Evolutionary conservation across 2,329 filamentous ascomycete species (phyloP).

Genomic region (Penicillium sclerotigenum): DNA sequence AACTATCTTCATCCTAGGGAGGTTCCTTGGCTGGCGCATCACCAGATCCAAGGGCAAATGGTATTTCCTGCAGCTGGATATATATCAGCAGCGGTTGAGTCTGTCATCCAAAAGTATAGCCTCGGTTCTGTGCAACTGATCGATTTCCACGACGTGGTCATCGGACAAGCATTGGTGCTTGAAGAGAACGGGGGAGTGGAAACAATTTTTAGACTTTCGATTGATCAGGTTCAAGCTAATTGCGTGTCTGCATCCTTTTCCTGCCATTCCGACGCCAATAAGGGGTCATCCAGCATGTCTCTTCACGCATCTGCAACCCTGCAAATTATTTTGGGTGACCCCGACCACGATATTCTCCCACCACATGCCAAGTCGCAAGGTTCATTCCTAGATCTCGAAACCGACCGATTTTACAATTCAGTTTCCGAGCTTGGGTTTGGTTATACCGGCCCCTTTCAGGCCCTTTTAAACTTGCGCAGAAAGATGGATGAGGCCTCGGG

Average conservation of each 20-base stretch:
- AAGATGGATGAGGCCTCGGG: constrained; percentile 22
- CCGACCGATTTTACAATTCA: constrained; percentile 26
- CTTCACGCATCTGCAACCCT: constrained; percentile 17
- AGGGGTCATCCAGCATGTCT: constrained; percentile 14
- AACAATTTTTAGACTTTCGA: constrained; percentile 20
- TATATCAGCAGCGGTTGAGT: constrained; percentile 28
- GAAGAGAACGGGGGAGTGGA: constrained; percentile 24
- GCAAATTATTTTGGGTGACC: constrained; percentile 9
- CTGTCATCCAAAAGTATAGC: constrained; percentile 14
- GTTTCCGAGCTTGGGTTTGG: constrained; percentile 25
- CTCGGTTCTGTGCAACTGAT: constrained; percentile 19
- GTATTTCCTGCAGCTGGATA: constrained; percentile 34
- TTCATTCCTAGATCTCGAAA: constrained; percentile 16
- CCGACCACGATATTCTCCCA: constrained; percentile 10
- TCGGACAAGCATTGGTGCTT: constrained; percentile 26
- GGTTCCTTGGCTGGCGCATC: constrained; percentile 35
- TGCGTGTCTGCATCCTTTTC: constrained; percentile 12
- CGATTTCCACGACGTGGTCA: constrained; percentile 23
- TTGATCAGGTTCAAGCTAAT: constrained; percentile 4
- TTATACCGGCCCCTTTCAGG: constrained; percentile 25
- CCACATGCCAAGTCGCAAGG: background rate
- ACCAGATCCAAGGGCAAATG: constrained; percentile 32
- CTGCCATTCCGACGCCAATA: constrained; percentile 21
- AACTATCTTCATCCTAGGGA: constrained; percentile 31
- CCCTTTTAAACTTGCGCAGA: constrained; percentile 15